Conservation (phyloP, 495 filamentous ascomycete species). For the Bacidia rubella region DNA sequence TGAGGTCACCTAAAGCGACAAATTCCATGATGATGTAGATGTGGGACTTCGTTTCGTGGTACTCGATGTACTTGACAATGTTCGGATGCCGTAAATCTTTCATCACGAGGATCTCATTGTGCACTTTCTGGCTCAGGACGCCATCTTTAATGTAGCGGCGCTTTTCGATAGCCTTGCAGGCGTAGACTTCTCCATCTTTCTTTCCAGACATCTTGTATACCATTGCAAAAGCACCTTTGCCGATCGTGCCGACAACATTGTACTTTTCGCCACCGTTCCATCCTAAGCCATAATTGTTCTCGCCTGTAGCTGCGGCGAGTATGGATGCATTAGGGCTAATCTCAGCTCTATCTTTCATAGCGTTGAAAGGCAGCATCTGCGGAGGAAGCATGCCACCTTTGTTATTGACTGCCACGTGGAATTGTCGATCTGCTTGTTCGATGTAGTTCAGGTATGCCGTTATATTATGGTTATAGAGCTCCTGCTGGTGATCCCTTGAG, state of each 20-base stretch:
- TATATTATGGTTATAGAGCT: conserved; percentile 48
- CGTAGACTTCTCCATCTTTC: conserved; percentile 64
- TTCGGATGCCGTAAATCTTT: conserved; percentile 62
- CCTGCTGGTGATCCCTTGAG: conserved; percentile 42
- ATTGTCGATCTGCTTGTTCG: conserved; percentile 16
- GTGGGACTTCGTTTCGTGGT: conserved; percentile 60
- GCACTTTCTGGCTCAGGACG: conserved; percentile 67
- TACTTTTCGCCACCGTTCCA: conserved; percentile 78
- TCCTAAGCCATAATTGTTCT: conserved; percentile 42
- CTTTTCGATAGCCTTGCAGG: conserved; percentile 87
- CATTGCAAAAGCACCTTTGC: conserved; percentile 85
- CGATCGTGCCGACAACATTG: conserved; percentile 66
- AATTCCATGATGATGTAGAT: conserved; percentile 96
- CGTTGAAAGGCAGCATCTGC: conserved; percentile 1
- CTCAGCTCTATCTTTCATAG: conserved; percentile 3
- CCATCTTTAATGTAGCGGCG: conserved; percentile 79
- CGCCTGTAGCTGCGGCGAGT: conserved; percentile 18
- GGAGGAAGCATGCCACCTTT: background rate
- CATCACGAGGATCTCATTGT: conserved; percentile 95
- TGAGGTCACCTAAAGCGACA: conserved; percentile 75
- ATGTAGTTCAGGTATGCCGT: conserved; percentile 33
- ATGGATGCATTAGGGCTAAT: conserved; percentile 7
- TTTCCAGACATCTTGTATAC: conserved; percentile 77
- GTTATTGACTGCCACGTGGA: conserved; percentile 6
- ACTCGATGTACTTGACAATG: conserved; percentile 80